Evolutionary conservation across 805 yeast genomes (phyloP).

Genomic region (Hanseniaspora vineae): DNA sequence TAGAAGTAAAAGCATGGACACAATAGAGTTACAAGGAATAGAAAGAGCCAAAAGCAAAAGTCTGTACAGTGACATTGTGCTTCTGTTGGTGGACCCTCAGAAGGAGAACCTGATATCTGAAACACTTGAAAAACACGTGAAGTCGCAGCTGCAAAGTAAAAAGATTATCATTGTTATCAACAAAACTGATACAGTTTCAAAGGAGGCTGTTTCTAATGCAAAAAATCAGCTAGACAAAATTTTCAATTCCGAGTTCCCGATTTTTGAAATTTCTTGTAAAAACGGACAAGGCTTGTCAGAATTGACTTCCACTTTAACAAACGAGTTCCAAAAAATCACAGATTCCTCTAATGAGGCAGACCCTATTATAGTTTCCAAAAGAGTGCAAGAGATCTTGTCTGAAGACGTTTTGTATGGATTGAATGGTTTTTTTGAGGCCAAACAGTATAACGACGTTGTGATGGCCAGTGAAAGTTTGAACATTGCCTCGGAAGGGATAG

Average conservation of each 20-base stretch:
- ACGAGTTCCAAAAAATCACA: constrained; percentile 36
- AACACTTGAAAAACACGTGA: constrained; percentile 28
- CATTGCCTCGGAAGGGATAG: constrained; percentile 73
- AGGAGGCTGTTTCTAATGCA: constrained; percentile 10
- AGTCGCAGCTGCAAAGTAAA: constrained; percentile 12
- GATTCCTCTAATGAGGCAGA: constrained; percentile 34
- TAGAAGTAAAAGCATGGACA: constrained; percentile 37
- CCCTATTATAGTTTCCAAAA: constrained; percentile 59
- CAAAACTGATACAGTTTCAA: constrained; percentile 39
- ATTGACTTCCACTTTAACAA: constrained; percentile 31
- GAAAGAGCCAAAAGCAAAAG: constrained; percentile 56
- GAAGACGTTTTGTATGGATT: constrained; percentile 70
- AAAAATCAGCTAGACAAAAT: constrained; percentile 13
- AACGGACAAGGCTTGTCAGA: constrained; percentile 41
- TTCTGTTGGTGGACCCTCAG: constrained; percentile 38
- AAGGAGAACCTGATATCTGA: constrained; percentile 15
- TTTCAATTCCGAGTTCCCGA: constrained; percentile 10
- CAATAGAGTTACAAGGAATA: constrained; percentile 71
- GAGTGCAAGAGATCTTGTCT: constrained; percentile 63
- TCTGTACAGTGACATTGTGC: constrained; percentile 50
- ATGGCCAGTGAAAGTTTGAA: constrained; percentile 67
- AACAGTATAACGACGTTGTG: constrained; percentile 48
- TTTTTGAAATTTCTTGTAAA: constrained; percentile 46
- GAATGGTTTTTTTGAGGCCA: constrained; percentile 41
- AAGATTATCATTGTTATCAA: constrained; percentile 36